phyloP scores from a whole-genome alignment of 768 basidiomycete genomes.

The Amanita pallidorosea region DNA sequence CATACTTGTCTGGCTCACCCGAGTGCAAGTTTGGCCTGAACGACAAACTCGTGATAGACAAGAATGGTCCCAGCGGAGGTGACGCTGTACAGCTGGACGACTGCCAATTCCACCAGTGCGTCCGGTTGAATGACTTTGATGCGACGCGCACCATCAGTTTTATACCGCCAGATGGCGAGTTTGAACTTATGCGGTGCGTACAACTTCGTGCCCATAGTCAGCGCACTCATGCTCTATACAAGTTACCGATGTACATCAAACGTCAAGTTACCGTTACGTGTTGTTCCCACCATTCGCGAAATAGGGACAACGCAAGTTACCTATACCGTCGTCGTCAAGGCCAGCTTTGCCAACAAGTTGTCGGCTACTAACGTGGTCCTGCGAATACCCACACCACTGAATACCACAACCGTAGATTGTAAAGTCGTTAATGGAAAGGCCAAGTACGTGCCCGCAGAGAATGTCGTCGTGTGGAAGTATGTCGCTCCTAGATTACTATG shows the following conservation, averaged over 20 bases:
- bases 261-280: conserved; percentile 78
- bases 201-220: background rate
- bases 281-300: conserved; percentile 89
- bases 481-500: conserved; percentile 19
- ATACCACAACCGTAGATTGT: conserved; percentile 86
- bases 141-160: conserved; percentile 91
- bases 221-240: conserved; percentile 3
- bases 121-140: conserved; percentile 94
- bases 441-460: conserved; percentile 94
- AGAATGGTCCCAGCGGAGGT: conserved; percentile 52
- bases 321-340: conserved; percentile 79
- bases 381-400: conserved; percentile 92
- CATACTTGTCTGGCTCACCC: conserved; percentile 92
- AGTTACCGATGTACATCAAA: too few species aligned
- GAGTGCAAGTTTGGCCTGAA: conserved; percentile 99
- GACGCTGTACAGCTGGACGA: conserved; percentile 95
- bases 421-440: conserved; percentile 91
- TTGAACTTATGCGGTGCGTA: conserved; percentile 89
- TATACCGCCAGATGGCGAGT: conserved; percentile 97
- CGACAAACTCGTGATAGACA: conserved; percentile 96
- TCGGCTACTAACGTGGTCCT: conserved; percentile 89
- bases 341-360: conserved; percentile 86
- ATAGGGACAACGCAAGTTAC: conserved; percentile 87
- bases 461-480: conserved; percentile 96
- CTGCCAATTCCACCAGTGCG: conserved; percentile 98